Conservation (phyloP, 306 rosid species). For the Trichosanthes truncata region DNA sequence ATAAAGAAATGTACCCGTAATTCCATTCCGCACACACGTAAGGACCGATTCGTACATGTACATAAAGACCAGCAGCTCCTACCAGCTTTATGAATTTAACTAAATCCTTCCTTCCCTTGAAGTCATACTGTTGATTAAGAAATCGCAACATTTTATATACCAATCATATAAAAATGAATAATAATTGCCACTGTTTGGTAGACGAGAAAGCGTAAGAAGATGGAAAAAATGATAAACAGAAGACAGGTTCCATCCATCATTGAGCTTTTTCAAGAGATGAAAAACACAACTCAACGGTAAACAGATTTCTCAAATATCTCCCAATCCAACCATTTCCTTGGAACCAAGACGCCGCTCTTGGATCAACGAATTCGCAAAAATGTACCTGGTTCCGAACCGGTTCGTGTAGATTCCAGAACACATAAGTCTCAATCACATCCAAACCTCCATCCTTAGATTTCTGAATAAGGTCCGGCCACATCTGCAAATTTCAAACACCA, state of each 20-base stretch:
- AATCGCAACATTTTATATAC: not conserved
- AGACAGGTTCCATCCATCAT: not conserved
- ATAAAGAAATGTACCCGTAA: conserved; percentile 48
- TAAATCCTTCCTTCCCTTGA: conserved; percentile 68
- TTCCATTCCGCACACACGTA: conserved; percentile 98
- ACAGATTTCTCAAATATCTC: conserved; percentile 2
- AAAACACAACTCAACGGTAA: not conserved
- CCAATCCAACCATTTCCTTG: not conserved
- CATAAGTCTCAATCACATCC: conserved; percentile 87
- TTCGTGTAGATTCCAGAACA: conserved; percentile 89
- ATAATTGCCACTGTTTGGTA: not conserved
- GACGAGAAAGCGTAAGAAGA: conserved; percentile 7
- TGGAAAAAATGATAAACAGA: not conserved
- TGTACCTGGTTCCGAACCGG: conserved; percentile 68
- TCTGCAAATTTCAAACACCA: conserved; percentile 33
- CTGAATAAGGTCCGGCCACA: conserved; percentile 94
- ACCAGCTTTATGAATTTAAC: conserved; percentile 68
- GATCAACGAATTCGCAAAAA: not conserved
- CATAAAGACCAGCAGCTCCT: conserved; percentile 72
- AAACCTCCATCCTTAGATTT: conserved; percentile 91
- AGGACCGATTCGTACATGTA: conserved; percentile 90
- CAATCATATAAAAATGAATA: not conserved
- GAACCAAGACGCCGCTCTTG: not conserved
- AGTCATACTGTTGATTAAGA: conserved; percentile 43
- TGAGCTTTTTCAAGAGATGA: not conserved